These are phyloP conservation scores for Symbiotaphrina buchneri DNA, from an alignment of 495 filamentous ascomycete species.

Conservation along the genomic window DNA sequence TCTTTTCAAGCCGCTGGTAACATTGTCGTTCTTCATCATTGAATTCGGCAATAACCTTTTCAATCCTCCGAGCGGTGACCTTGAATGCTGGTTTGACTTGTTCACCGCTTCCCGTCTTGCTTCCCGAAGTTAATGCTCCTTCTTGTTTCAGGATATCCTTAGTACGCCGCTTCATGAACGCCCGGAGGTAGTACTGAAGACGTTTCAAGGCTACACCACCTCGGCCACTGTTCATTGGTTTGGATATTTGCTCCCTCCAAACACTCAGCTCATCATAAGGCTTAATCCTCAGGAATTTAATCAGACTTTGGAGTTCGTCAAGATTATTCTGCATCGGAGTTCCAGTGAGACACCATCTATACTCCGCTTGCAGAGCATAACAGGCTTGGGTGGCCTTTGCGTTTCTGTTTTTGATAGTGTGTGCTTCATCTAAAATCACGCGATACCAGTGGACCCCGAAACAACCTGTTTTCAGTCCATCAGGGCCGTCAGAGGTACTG, in stretches of 20 bases:
- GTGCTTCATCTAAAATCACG: conserved; percentile 87
- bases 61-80: conserved; percentile 70
- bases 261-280: conserved; percentile 62
- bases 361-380: conserved; percentile 58
- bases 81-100: conserved; percentile 45
- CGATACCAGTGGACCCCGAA: conserved; percentile 91
- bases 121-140: conserved; percentile 48
- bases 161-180: conserved; percentile 90
- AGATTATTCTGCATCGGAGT: conserved; percentile 96
- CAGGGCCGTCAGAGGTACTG: conserved; percentile 27
- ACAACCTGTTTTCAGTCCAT: conserved; percentile 48
- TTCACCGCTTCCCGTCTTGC: conserved; percentile 27
- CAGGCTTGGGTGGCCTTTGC: conserved; percentile 82
- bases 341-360: conserved; percentile 88
- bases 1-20: conserved; percentile 61
- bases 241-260: conserved; percentile 77
- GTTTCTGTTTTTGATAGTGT: conserved; percentile 95
- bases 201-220: conserved; percentile 78
- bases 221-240: conserved; percentile 63
- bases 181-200: conserved; percentile 60
- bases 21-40: conserved; percentile 58
- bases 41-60: conserved; percentile 60
- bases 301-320: conserved; percentile 85
- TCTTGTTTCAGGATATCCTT: conserved; percentile 84
- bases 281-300: conserved; percentile 79